Conservation (phyloP, 2,329 filamentous ascomycete genomes). For the Ophiostoma fasciatum region DNA sequence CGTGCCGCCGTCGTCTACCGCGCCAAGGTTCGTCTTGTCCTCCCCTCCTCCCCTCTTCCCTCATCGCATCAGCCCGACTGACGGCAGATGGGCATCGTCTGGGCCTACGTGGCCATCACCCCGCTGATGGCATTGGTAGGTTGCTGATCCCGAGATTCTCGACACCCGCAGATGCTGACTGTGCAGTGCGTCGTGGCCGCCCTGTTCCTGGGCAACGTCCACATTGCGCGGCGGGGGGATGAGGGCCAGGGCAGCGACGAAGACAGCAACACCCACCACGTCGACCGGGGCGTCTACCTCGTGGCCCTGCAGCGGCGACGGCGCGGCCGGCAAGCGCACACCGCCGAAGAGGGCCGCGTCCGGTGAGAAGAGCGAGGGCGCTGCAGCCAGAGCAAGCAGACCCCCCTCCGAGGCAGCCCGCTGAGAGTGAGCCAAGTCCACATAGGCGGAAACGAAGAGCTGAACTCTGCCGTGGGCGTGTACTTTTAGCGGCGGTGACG, state of each 20-base stretch:
- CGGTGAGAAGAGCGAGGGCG: too few relatives aligned
- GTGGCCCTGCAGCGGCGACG: not conserved
- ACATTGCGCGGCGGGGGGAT: slow-evolving; percentile 13
- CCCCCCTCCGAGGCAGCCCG: too few relatives aligned
- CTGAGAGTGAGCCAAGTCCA: too few relatives aligned
- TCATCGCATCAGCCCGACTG: too few relatives aligned
- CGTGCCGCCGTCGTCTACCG: slow-evolving; percentile 25
- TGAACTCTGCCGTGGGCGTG: too few relatives aligned
- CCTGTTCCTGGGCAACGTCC: slow-evolving; percentile 20
- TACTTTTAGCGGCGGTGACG: too few relatives aligned
- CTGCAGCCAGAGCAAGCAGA: too few relatives aligned
- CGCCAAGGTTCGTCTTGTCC: slow-evolving; percentile 25
- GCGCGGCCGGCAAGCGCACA: too few relatives aligned
- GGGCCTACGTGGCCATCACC: slow-evolving; percentile 46
- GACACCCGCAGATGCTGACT: not conserved
- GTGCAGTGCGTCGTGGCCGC: slow-evolving; percentile 15
- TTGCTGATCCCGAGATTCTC: not conserved
- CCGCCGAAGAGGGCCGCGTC: too few relatives aligned
- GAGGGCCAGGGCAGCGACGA: not conserved
- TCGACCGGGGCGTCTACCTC: slow-evolving; percentile 5
- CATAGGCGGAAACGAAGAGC: too few relatives aligned
- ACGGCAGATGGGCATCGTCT: slow-evolving; percentile 39
- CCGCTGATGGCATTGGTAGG: slow-evolving; percentile 37
- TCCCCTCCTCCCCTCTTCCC: too few relatives aligned
- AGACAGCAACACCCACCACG: not conserved